Conservation (phyloP, 352 stramenopile genomes). For the Pythium coloratum region DNA sequence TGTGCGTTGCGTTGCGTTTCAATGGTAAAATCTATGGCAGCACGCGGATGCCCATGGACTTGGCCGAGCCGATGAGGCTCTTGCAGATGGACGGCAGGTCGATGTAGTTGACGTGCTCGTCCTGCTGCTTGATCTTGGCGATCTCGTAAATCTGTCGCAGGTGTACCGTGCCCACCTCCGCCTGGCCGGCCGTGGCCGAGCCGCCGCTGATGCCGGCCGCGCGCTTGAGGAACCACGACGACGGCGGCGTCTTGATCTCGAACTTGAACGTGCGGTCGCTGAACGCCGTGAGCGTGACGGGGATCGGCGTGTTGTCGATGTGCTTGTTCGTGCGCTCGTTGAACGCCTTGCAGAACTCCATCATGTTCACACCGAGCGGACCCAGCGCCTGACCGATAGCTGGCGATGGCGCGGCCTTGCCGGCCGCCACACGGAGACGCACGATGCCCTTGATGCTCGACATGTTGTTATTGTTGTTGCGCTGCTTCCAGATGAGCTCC, state of each 20-base stretch:
- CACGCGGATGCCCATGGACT: conserved; percentile 91
- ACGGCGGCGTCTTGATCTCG: conserved; percentile 93
- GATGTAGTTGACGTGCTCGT: conserved; percentile 93
- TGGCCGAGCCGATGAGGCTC: conserved; percentile 91
- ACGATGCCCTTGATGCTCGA: conserved; percentile 77
- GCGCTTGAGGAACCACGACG: conserved; percentile 94
- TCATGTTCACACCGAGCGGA: conserved; percentile 99
- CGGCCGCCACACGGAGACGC: conserved; percentile 80
- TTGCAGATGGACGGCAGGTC: conserved; percentile 91
- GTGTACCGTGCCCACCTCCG: conserved; percentile 83
- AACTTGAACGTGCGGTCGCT: conserved; percentile 97
- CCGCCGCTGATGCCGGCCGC: conserved; percentile 86
- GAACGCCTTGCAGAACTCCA: conserved; percentile 99
- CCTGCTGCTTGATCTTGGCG: conserved; percentile 96
- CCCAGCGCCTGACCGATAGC: conserved; percentile 92
- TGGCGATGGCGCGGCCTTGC: conserved; percentile 84
- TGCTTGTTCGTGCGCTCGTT: conserved; percentile 95
- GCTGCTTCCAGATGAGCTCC: not conserved
- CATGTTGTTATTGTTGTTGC: conserved; percentile 4
- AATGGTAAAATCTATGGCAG: conserved; percentile 40
- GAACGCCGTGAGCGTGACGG: conserved; percentile 93
- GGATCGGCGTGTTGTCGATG: conserved; percentile 91
- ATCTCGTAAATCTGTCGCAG: conserved; percentile 98
- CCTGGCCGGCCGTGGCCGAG: conserved; percentile 69
- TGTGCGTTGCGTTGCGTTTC: too few relatives aligned